Conservation (phyloP, 768 basidiomycete genomes). For the Dioszegia aurantiaca region DNA sequence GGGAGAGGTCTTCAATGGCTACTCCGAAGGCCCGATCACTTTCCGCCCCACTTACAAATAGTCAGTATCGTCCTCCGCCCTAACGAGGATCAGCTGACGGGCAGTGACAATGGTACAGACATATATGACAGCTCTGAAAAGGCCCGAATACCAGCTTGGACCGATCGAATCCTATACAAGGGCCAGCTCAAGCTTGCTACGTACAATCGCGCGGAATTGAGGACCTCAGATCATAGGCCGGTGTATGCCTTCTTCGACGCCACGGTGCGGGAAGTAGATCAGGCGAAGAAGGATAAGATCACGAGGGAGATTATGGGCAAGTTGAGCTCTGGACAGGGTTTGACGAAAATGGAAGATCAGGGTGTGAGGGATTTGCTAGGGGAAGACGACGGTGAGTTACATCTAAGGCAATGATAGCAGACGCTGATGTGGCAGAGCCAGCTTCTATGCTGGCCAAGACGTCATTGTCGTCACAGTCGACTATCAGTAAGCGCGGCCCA, state of each 20-base stretch:
- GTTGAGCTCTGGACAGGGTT: slow-evolving; percentile 9
- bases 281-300: slow-evolving; percentile 67
- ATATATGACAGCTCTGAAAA: slow-evolving; percentile 95
- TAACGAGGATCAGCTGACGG: slow-evolving; percentile 15
- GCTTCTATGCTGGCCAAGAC: too few species aligned
- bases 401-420: not conserved
- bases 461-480: not conserved
- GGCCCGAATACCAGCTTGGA: slow-evolving; percentile 94
- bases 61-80: slow-evolving; percentile 56
- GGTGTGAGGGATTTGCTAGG: slow-evolving; percentile 14
- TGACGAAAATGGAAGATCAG: slow-evolving; percentile 26
- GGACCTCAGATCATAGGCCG: slow-evolving; percentile 93
- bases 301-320: slow-evolving; percentile 27
- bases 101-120: slow-evolving; percentile 59
- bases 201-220: slow-evolving; percentile 80
- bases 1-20: slow-evolving; percentile 73
- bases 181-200: slow-evolving; percentile 71
- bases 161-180: slow-evolving; percentile 88
- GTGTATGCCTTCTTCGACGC: slow-evolving; percentile 82
- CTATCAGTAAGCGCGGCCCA: not conserved
- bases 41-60: slow-evolving; percentile 96
- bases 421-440: not conserved
- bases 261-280: slow-evolving; percentile 74
- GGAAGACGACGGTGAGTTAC: slow-evolving; percentile 17
- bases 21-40: slow-evolving; percentile 81